Base-by-base conservation (phyloP, 306 rosid species). In the Potentilla sterilis region DNA sequence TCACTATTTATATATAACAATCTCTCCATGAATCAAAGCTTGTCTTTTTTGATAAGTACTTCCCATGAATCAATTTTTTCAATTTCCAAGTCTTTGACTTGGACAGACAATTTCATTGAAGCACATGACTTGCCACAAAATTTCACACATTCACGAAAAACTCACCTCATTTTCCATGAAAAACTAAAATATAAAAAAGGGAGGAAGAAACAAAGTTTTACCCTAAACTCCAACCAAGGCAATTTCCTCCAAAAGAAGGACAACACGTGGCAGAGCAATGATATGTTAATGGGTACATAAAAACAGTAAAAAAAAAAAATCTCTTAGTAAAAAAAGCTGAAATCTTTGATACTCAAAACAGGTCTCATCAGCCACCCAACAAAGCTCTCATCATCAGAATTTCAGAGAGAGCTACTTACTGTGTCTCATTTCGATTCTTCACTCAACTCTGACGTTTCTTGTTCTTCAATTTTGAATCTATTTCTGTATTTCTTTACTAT, bases 341-440 rank as follows among this genome's bases (percentile, higher is more conserved):
- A 59, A 24, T 59, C 62, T 59, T 47, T 28, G 68, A 18, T 41
- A 8, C 76, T 54, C 4, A 38, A 14, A 3, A 37, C 40, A 72
- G 34, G 44, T 43, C 58, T 74, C 77, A 32, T 74, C 69, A 61
- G 69, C 69, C 77, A 22, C 69, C 42, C 57, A 58, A 10, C 2
- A 37, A 28, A 28, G 54, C 77, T 11, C 44, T 42, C 44, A 40
- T 65, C 69, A 64, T 19, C 44, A 64, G 5, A 37, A 5, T 0
- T 61, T 64, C 46, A 15, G 68, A 9, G 41, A 47, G 61, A 28
- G 65, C 38, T 10, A 7, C 38, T 5, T 24, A 3, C n/a, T 24
- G 15, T 72, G n/a, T 21, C 43, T 1, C 54, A 7, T 14, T 11
- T 42, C 35, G 57, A 42, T 59, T 28, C 58, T 19, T 42, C 10